Conservation (phyloP, 768 basidiomycete genomes). For the Boletus vermiculosoides region DNA sequence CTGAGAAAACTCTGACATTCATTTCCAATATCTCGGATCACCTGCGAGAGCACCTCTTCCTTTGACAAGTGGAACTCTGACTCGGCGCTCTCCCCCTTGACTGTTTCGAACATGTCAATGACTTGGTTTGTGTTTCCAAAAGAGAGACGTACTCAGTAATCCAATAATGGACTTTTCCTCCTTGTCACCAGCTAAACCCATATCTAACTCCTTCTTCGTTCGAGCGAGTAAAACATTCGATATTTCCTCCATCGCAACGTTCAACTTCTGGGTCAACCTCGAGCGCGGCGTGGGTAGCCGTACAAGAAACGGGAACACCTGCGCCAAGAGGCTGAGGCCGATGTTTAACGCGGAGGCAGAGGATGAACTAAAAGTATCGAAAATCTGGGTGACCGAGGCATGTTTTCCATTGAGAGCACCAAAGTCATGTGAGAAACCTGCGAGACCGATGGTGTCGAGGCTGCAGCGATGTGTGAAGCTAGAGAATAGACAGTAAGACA, state of each 20-base stretch:
- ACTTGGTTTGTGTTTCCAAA: background rate
- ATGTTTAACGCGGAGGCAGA: background rate
- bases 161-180: background rate
- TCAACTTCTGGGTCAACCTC: background rate
- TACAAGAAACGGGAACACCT: background rate
- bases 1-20: background rate
- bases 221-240: background rate
- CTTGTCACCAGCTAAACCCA: background rate
- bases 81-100: background rate
- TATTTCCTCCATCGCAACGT: background rate
- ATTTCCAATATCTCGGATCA: background rate
- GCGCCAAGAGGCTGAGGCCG: background rate
- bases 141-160: background rate
- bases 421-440: background rate
- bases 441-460: background rate
- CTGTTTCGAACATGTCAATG: background rate
- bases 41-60: background rate
- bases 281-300: background rate
- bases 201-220: background rate
- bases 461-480: background rate
- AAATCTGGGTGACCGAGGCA: background rate
- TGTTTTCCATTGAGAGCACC: background rate
- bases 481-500: background rate
- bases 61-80: background rate
- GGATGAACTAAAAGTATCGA: background rate